Percentiles rank a stretch among this genome's conserved stretches.
phyloP scores from a whole-genome alignment of 164 flowering plant genomes.

The Annona cherimola region DNA sequence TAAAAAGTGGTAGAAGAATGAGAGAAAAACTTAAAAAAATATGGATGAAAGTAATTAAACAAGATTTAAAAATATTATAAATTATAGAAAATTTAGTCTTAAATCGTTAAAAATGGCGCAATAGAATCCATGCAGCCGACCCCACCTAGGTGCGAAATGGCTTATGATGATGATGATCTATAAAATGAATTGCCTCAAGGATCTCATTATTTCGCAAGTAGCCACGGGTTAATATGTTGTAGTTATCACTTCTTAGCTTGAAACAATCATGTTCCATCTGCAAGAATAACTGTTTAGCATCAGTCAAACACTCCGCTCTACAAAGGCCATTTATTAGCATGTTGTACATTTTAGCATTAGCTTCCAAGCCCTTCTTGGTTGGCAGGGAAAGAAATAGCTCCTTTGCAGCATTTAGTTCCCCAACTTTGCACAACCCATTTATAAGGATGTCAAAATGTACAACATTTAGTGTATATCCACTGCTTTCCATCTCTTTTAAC shows the following conservation, averaged over 20 bases:
- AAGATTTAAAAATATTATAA: too few species aligned
- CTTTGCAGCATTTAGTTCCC: conserved; percentile 4
- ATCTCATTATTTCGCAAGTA: conserved; percentile 2
- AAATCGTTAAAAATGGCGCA: too few species aligned
- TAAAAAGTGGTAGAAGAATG: too few species aligned
- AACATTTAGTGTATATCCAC: conserved; percentile 9
- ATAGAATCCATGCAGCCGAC: too few species aligned
- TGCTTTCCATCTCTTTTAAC: conserved; percentile 15
- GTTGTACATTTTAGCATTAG: conserved; percentile 10
- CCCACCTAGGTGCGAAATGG: too few species aligned
- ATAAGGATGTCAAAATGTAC: too few species aligned
- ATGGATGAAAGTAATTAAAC: too few species aligned
- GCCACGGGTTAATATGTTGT: neutral
- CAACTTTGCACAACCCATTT: conserved; percentile 2
- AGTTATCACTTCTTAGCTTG: neutral
- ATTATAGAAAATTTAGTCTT: too few species aligned
- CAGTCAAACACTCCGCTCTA: conserved; percentile 4
- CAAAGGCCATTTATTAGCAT: conserved; percentile 9
- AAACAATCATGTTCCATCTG: conserved; percentile 9
- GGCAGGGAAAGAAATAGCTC: neutral
- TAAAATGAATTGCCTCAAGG: conserved; percentile 5
- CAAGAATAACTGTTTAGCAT: conserved; percentile 3
- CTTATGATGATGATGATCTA: too few species aligned
- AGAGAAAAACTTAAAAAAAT: too few species aligned
- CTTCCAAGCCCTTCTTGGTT: neutral